Base-by-base conservation (phyloP, 345 rosid species). In the Salix viminalis region DNA sequence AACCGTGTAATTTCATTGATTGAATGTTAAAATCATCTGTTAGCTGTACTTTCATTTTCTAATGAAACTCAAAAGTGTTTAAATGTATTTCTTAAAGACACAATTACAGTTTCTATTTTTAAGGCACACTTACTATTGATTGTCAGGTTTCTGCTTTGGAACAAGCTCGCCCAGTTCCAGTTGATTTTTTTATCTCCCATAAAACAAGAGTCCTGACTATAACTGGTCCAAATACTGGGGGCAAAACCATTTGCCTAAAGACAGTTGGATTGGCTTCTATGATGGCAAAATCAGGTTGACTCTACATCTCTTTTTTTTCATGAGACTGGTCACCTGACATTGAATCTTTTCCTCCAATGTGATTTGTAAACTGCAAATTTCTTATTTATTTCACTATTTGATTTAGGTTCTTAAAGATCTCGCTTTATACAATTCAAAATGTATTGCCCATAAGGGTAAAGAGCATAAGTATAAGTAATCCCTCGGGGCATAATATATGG, bases 151-250 rank as follows among this genome's bases (percentile, higher is more conserved):
- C 82, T 58, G 85, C 81, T 13, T 66, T 85, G 76, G 86, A 94
- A 83, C 82, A 79, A 77, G 78, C 85, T 76, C 84, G 56, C 8
- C 97, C 97, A 69, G 88, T 95, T 68, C 94, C 99, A 48, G 87
- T 87, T 85, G 97, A 93, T 83, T 85, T 95, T 77, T 87, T 84
- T 77, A 87, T 95, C 79, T 65, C 90, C 67, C 76, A 66, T 73
- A 89, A 85, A 76, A 91, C 96, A 34, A 90, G 84, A 83, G 96
- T 95, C 79, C 87, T 93, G 77, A 84, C 93, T 72, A 89, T 95
- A 76, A 95, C 97, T 24, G 97, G 97, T 73, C 97, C 99, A n/a
- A 95, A 93, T 79, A 95, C 97, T 9, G 99, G 99, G 67, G 98
- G 99, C 69, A 93, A 93, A 90, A 95, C 98, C 61, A 89, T 90